Conservation (phyloP, 805 yeast genomes). For the Yamadazyma laniorum region DNA sequence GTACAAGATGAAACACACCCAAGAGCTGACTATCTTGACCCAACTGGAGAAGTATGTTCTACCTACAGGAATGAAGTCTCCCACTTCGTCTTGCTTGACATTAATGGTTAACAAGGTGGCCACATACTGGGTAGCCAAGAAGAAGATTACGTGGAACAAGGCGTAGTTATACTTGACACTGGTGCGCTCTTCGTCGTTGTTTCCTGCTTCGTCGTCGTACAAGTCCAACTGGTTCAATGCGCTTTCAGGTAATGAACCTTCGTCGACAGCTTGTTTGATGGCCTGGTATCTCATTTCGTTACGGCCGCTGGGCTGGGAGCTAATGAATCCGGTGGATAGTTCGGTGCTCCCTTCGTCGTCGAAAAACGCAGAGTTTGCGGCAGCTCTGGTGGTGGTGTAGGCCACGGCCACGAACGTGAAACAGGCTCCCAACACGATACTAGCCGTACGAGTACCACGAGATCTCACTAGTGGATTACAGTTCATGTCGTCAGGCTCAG, state of each 20-base stretch:
- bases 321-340: slow-evolving; percentile 41
- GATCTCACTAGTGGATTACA: slow-evolving; percentile 93
- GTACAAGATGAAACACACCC: slow-evolving; percentile 85
- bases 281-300: slow-evolving; percentile 84
- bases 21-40: slow-evolving; percentile 89
- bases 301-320: slow-evolving; percentile 51
- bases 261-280: slow-evolving; percentile 89
- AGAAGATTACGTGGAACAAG: slow-evolving; percentile 85
- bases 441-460: slow-evolving; percentile 83
- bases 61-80: slow-evolving; percentile 95
- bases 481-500: slow-evolving; percentile 90
- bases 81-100: slow-evolving; percentile 77
- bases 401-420: slow-evolving; percentile 95
- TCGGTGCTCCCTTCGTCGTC: slow-evolving; percentile 24
- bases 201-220: slow-evolving; percentile 32
- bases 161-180: slow-evolving; percentile 80
- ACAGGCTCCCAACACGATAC: slow-evolving; percentile 84
- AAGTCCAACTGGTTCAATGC: slow-evolving; percentile 77
- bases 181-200: slow-evolving; percentile 55
- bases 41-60: slow-evolving; percentile 93
- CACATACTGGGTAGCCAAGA: slow-evolving; percentile 94
- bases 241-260: slow-evolving; percentile 90
- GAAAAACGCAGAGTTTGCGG: slow-evolving; percentile 57
- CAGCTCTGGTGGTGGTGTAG: slow-evolving; percentile 96
- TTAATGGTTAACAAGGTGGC: slow-evolving; percentile 91